Evolutionary conservation across 306 rosid genomes (phyloP), one percentile per base, ranked within the genome.

Genomic region (Cercis canadensis): DNA sequence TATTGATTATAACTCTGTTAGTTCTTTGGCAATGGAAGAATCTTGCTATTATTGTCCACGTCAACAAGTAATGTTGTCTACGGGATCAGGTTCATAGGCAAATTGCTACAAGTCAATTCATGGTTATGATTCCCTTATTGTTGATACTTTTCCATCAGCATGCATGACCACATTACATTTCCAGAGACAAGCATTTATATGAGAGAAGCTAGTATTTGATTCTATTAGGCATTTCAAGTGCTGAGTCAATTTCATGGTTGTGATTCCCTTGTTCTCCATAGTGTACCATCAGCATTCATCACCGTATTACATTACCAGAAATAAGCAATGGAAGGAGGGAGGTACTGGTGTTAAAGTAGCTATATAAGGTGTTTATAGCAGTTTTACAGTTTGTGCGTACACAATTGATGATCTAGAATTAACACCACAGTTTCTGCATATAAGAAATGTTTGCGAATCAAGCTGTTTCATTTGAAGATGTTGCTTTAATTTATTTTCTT

Each of bases 211-310:
- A 10, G 32, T 34, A 11, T 24, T 49, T 75, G 67, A 18, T 67
- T 60, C 18, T 58, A 24, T 29, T 5, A 17, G 45, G 29, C 49
- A 61, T 52, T 46, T 59, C 10, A 16, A 49, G 68, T 24, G 29
- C 55, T 37, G 18, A 57, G 32, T 45, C 5, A 24, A 51, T 58
- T 62, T 46, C 66, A 16, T 74, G 68, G 47, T 67, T 47, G n/a
- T 17, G 53, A 45, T 60, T 46, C 24, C 47, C 12, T 37, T 60
- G 57, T 29, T 47, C 49, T 44, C 49, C 32, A 14, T 44, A 24
- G 29, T 24, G 29, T 24, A 3, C n/a, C 29, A 24, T 24, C 29
- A 24, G 29, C 29, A 24, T 24, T 24, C 29, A 24, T 24, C 29
- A 24, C 29, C 3, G 29, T 24, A 24, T 24, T 24, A 24, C 3